phyloP scores from a whole-genome alignment of 257 asterid species.

The Cinchona pubescens region DNA sequence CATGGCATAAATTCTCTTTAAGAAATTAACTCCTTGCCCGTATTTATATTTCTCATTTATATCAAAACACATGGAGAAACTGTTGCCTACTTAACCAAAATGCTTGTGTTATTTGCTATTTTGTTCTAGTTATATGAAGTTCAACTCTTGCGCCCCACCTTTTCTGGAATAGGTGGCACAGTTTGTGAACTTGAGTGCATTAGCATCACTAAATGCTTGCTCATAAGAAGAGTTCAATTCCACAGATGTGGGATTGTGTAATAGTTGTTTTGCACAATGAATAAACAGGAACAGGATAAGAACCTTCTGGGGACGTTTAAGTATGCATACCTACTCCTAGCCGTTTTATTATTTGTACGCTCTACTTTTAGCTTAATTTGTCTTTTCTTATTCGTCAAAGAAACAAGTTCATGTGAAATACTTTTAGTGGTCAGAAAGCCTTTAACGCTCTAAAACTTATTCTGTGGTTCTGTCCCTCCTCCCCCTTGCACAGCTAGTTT shows the following conservation, averaged over 20 bases:
- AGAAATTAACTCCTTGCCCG: no score
- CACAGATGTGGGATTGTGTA: no score
- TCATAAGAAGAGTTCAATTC: no score
- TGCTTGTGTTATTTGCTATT: no score
- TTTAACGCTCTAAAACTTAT: not conserved
- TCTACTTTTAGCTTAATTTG: not conserved
- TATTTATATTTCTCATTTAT: not conserved
- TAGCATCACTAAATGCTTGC: no score
- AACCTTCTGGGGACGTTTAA: not conserved
- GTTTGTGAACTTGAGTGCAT: no score
- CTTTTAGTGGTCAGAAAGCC: not conserved
- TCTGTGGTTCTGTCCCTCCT: not conserved
- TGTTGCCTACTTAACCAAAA: no score
- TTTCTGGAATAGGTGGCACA: no score
- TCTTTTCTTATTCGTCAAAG: not conserved
- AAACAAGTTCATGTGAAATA: not conserved
- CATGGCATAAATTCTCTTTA: not conserved
- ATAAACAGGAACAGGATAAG: no score
- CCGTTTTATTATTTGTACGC: not conserved
- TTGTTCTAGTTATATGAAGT: no score
- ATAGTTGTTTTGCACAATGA: no score
- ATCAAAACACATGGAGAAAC: not conserved
- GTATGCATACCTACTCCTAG: not conserved
- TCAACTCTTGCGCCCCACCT: no score
- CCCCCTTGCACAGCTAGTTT: not conserved